Base-by-base conservation (phyloP, 306 rosid genomes). In the Hippophae gyantsensis region DNA sequence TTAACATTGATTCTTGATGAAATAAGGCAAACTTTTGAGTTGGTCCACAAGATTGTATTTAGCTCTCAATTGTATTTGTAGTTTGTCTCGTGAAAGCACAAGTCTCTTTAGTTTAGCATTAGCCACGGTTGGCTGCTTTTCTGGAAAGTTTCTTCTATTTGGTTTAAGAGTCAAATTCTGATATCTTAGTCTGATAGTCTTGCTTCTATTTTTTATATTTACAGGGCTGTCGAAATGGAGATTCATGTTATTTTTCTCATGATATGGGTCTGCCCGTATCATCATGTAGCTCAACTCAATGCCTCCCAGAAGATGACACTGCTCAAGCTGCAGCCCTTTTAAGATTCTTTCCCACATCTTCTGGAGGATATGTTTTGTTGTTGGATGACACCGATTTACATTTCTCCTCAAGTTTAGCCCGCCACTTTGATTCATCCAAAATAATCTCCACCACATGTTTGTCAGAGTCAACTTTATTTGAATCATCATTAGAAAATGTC, bases 211-310 rank as follows among this genome's bases (percentile, higher is more conserved):
- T 43, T 44, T 42, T 6, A 55, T 45, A 58, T 51, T 70, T 50
- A 65, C 78, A 89, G 95, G 95, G 95, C 63, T 89, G 95, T 69
- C 84, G 95, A 62, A 80, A 78, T 38, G 95, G 95, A 61, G 76
- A 46, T 47, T 78, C 84, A n/a, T 89, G 95, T 69, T 10, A 10
- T n/a, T 89, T 61, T 78, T 70, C 93, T 69, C 97, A 89, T 57
- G 77, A 65, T 67, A 54, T 42, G 74, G 78, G 62, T 68, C 71
- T 52, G 43, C 69, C 76, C n/a, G 55, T 10, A 44, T 18, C 58
- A 32, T 63, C 86, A 69, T 57, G 52, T 49, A 72, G 61, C 68
- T 60, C 67, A 57, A 69, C 77, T 57, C 43, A 42, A 57, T 76
- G 84, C 65, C 53, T 64, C 46, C 95, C 82, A 53, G 93, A 89